Evolutionary conservation across 2,329 filamentous ascomycete species (phyloP).

Genomic region (Exophiala sp.): DNA sequence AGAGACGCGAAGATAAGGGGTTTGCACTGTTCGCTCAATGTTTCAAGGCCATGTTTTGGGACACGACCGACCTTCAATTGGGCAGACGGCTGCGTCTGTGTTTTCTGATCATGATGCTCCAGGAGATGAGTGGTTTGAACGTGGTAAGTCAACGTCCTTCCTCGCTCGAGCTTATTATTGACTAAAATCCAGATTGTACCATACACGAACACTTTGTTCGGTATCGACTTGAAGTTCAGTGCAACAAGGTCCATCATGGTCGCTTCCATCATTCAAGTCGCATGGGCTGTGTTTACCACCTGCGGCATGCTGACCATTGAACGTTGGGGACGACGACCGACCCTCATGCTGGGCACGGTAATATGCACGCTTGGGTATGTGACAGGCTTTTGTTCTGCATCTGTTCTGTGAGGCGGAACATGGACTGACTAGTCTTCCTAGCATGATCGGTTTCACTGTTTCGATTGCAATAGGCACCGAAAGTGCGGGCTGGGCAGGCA

Average conservation of each 20-base stretch:
- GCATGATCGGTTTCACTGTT: constrained; percentile 1
- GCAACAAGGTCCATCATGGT: neutral
- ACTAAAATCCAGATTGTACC: constrained; percentile 1
- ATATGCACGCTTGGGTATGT: constrained; percentile 1
- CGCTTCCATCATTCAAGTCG: constrained; percentile 1
- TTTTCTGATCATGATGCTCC: constrained; percentile 1
- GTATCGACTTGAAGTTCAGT: neutral
- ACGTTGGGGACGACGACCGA: neutral
- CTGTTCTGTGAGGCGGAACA: neutral
- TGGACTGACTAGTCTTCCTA: neutral
- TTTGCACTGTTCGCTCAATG: neutral
- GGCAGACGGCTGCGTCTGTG: neutral
- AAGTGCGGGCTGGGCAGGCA: constrained; percentile 1
- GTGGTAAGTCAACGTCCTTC: neutral
- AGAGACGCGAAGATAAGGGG: neutral
- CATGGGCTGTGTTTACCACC: neutral
- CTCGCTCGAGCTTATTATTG: neutral
- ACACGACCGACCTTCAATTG: constrained; percentile 1
- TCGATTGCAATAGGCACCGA: neutral
- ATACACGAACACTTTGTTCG: neutral
- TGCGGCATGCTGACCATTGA: constrained; percentile 1
- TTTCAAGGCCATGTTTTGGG: neutral
- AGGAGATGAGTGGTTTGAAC: constrained; percentile 3
- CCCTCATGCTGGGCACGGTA: constrained; percentile 1
- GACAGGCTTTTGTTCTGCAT: neutral